These are phyloP conservation scores for Thelephora terrestris DNA, from an alignment of 1,284 basidiomycete genomes.

Conservation along the genomic window DNA sequence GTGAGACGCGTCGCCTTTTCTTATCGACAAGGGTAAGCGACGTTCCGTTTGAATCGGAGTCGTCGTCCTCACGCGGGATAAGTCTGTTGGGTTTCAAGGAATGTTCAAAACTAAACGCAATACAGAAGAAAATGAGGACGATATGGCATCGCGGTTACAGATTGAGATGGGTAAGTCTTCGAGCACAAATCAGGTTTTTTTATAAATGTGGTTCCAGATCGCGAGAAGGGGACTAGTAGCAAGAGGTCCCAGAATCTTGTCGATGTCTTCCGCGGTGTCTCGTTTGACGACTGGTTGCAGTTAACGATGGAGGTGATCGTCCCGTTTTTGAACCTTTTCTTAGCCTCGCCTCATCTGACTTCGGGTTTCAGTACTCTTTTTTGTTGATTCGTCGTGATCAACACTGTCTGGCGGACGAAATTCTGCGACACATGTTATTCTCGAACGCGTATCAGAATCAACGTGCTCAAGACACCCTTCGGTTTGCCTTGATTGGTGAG, in stretches of 20 bases:
- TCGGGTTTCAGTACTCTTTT: constrained; percentile 65
- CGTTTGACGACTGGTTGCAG: constrained; percentile 78
- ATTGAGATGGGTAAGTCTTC: constrained; percentile 51
- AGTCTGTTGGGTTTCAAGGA: constrained; percentile 39
- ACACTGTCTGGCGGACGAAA: constrained; percentile 65
- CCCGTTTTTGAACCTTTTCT: background rate
- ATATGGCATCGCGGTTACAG: constrained; percentile 67
- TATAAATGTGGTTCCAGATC: constrained; percentile 26
- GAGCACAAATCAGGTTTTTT: background rate
- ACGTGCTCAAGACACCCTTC: constrained; percentile 58
- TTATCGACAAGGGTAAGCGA: constrained; percentile 57
- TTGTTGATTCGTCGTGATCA: constrained; percentile 59
- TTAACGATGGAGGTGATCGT: constrained; percentile 72
- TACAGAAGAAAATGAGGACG: constrained; percentile 58
- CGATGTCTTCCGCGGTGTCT: constrained; percentile 71
- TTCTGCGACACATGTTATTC: constrained; percentile 68
- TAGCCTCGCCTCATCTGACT: background rate
- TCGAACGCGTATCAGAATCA: constrained; percentile 70
- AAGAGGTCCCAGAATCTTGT: constrained; percentile 27
- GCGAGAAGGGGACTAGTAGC: constrained; percentile 31
- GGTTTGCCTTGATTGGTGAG: constrained; percentile 65
- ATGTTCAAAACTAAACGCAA: constrained; percentile 50
- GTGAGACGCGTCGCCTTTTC: constrained; percentile 79
- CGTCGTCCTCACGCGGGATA: constrained; percentile 12
- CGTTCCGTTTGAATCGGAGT: constrained; percentile 1